Conservation (phyloP, 192 early-diverging fungal genomes). For the Lobosporangium transversale region DNA sequence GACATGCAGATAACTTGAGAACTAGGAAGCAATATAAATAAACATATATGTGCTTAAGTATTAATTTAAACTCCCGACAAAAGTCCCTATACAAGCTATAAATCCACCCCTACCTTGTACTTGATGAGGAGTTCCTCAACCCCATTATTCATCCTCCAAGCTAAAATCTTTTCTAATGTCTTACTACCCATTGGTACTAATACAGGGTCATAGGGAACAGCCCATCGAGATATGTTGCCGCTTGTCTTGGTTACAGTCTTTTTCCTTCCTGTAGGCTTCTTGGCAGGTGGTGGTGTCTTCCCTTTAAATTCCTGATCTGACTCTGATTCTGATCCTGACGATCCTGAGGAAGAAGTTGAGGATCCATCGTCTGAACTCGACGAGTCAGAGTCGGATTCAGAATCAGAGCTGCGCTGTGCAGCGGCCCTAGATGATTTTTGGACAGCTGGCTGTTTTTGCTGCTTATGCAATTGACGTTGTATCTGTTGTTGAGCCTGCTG, state of each 20-base stretch:
- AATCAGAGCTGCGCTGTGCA: constrained; percentile 16
- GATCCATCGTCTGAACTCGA: constrained; percentile 31
- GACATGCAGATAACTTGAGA: constrained; percentile 75
- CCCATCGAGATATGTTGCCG: constrained; percentile 28
- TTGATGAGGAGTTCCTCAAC: constrained; percentile 78
- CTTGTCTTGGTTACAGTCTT: constrained; percentile 29
- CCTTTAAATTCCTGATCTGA: constrained; percentile 45
- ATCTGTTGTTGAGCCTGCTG: neutral
- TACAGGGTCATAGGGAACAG: constrained; percentile 60
- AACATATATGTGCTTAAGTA: no score
- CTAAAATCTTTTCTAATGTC: constrained; percentile 63
- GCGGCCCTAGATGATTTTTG: constrained; percentile 14
- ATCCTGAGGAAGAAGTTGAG: constrained; percentile 18
- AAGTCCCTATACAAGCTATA: no score
- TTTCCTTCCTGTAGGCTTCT: constrained; percentile 35
- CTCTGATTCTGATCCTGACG: constrained; percentile 20
- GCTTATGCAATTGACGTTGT: constrained; percentile 8
- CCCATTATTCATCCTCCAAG: constrained; percentile 56
- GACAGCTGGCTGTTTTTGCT: constrained; percentile 17
- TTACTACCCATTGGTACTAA: constrained; percentile 62
- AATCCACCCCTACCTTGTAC: constrained; percentile 78
- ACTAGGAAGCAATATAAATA: constrained; percentile 39
- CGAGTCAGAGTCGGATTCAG: constrained; percentile 35
- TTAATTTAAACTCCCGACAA: no score
- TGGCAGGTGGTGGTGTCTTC: constrained; percentile 34